Evolutionary conservation across 805 yeast genomes (phyloP).

Genomic region (Candida cerambycidarum): DNA sequence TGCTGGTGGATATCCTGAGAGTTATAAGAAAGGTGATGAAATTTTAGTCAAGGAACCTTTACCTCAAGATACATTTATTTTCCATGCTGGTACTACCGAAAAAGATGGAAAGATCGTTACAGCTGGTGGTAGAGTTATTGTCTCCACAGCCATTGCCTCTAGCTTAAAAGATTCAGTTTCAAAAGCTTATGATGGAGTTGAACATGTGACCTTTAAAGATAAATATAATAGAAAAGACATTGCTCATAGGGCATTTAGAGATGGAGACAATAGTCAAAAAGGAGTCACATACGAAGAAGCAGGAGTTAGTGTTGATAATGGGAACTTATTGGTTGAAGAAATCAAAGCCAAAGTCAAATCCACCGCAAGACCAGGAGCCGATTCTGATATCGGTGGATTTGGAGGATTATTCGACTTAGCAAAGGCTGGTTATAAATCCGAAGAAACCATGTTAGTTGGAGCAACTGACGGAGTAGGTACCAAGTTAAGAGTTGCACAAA

Average conservation of each 20-base stretch:
- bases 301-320: slow-evolving; percentile 97
- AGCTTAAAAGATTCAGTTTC: slow-evolving; percentile 78
- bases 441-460: slow-evolving; percentile 82
- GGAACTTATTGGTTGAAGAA: slow-evolving; percentile 84
- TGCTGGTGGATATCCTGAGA: slow-evolving; percentile 95
- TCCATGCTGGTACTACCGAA: slow-evolving; percentile 92
- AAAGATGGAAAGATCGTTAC: slow-evolving; percentile 66
- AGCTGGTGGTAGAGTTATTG: slow-evolving; percentile 96
- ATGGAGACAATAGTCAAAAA: slow-evolving; percentile 23
- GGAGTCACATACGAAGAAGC: slow-evolving; percentile 88
- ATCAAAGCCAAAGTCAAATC: slow-evolving; percentile 89
- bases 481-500: slow-evolving; percentile 91
- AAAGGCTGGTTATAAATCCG: slow-evolving; percentile 82
- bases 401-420: slow-evolving; percentile 94
- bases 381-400: slow-evolving; percentile 97
- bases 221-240: slow-evolving; percentile 89
- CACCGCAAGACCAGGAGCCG: slow-evolving; percentile 94
- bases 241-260: slow-evolving; percentile 93
- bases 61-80: slow-evolving; percentile 66
- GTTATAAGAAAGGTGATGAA: slow-evolving; percentile 81
- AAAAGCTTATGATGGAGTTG: slow-evolving; percentile 84
- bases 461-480: slow-evolving; percentile 99
- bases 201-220: slow-evolving; percentile 65
- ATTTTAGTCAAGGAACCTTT: slow-evolving; percentile 55
- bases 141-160: slow-evolving; percentile 82